Evolutionary conservation across 495 filamentous ascomycete species (phyloP), one percentile per base, ranked within the genome.

Genomic region (Talaromyces trachyspermus): DNA sequence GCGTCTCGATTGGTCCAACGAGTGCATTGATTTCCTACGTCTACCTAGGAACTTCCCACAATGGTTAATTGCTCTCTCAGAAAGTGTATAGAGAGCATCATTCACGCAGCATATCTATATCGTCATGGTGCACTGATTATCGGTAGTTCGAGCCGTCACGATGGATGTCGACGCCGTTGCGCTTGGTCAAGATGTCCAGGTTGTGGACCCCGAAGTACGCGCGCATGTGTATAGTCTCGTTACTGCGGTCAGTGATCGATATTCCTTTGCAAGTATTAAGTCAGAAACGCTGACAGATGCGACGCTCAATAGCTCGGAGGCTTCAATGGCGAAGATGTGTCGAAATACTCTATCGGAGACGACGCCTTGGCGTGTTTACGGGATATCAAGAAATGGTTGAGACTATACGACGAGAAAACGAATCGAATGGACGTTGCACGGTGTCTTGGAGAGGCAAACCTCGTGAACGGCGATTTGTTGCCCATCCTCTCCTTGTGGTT

Each of bases 371-470:
- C 90, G 41, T 90, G 88, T 65, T 73, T 99, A 46, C 86, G 89
- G 43, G 94, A 99, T 65, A 74, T 97, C 33, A 89, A 88, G 54
- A 83, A 80, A 76, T 97, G 94, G 94, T 68, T 99, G 55, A 89
- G 85, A 59, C 74, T 95, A 48, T 94, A 94, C 73, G 94, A 99
- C 60, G 85, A 95, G 59, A 94, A 92, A 62, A 79, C 84, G 46
- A 94, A 95, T 57, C 84, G 92, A 46, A 84, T 94, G 76, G 94
- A 99, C 65, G 94, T 97, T 46, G 90, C 89, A 36, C 77, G 92
- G 62, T 95, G 89, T 57, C 70, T 97, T 47, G 86, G 88, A 57
- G 90, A 97, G 59, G 83, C 88, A 36, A 96, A 97, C 58, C 64
- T 99, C n/a, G 79, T 97, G 49, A 82, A 84, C 51, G 83, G 86